Evolutionary conservation across 1,284 basidiomycete species (phyloP).

Genomic region (Trichosporon sp.): DNA sequence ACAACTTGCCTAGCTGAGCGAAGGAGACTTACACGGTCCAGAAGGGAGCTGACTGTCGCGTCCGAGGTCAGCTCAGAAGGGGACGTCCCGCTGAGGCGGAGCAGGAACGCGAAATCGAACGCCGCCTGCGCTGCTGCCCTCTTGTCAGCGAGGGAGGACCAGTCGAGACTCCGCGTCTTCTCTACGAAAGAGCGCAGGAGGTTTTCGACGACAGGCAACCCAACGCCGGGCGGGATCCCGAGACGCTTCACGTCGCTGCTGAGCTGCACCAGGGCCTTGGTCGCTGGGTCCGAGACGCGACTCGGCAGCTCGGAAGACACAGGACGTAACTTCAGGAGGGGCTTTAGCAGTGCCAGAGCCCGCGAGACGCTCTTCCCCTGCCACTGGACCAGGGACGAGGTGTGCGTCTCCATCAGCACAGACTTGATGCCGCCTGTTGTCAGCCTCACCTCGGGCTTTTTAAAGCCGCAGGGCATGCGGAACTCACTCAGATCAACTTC

Average conservation of each 20-base stretch:
- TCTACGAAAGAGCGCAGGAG: conserved; percentile 39
- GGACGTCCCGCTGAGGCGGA: conserved; percentile 32
- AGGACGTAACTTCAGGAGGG: conserved; percentile 16
- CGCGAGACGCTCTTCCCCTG: conserved; percentile 32
- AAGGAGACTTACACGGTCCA: conserved; percentile 34
- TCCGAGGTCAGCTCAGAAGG: conserved; percentile 31
- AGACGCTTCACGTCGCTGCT: conserved; percentile 40
- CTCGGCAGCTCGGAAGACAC: conserved; percentile 34
- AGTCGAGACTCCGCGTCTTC: conserved; percentile 35
- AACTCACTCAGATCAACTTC: conserved; percentile 35
- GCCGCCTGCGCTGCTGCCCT: conserved; percentile 38
- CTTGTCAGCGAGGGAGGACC: conserved; percentile 37
- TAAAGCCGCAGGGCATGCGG: neutral
- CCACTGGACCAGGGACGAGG: conserved; percentile 43
- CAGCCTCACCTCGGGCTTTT: neutral
- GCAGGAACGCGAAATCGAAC: conserved; percentile 47
- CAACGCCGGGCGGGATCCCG: conserved; percentile 43
- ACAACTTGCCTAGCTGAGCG: too few species aligned
- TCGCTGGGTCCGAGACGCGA: conserved; percentile 39
- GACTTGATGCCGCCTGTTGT: conserved; percentile 26
- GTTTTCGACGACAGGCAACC: conserved; percentile 33
- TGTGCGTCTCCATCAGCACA: conserved; percentile 39
- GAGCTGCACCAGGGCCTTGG: conserved; percentile 45
- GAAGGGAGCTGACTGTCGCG: conserved; percentile 30
- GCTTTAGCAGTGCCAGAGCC: conserved; percentile 34